These are phyloP conservation scores for Phaeodactylum tricornutum DNA, from an alignment of 108 stramenopile genomes.

Conservation along the genomic window DNA sequence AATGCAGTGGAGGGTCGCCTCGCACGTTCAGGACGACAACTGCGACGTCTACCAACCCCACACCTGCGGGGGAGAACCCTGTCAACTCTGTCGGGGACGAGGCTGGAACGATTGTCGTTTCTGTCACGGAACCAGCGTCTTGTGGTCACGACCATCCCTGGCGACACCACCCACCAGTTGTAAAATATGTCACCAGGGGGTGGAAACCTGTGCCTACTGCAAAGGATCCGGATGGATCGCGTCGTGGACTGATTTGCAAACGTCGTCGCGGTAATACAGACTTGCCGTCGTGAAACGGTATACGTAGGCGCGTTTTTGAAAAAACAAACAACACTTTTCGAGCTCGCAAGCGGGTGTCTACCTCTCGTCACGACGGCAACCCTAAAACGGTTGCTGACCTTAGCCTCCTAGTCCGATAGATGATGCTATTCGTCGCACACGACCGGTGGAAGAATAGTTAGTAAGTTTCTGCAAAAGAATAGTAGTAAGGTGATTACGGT, in stretches of 20 bases:
- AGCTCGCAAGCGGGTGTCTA: too few relatives aligned
- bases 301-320: too few relatives aligned
- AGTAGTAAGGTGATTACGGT: too few relatives aligned
- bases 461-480: too few relatives aligned
- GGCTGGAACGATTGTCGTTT: slow-evolving; percentile 2
- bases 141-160: slow-evolving; percentile 1
- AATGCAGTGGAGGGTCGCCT: not conserved
- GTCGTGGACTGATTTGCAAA: not conserved
- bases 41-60: not conserved
- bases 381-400: too few relatives aligned
- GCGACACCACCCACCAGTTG: slow-evolving; percentile 35
- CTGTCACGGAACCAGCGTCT: slow-evolving; percentile 1
- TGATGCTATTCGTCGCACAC: too few relatives aligned
- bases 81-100: not conserved
- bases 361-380: too few relatives aligned
- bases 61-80: not conserved
- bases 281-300: too few relatives aligned
- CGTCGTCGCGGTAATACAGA: too few relatives aligned
- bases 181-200: not conserved
- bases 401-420: too few relatives aligned
- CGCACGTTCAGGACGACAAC: not conserved
- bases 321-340: too few relatives aligned
- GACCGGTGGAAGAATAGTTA: too few relatives aligned
- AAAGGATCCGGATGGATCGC: slow-evolving; percentile 2
- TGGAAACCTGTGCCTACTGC: not conserved